Evolutionary conservation across 2,329 filamentous ascomycete species (phyloP).

Genomic region (Scortechinia acanthostroma): DNA sequence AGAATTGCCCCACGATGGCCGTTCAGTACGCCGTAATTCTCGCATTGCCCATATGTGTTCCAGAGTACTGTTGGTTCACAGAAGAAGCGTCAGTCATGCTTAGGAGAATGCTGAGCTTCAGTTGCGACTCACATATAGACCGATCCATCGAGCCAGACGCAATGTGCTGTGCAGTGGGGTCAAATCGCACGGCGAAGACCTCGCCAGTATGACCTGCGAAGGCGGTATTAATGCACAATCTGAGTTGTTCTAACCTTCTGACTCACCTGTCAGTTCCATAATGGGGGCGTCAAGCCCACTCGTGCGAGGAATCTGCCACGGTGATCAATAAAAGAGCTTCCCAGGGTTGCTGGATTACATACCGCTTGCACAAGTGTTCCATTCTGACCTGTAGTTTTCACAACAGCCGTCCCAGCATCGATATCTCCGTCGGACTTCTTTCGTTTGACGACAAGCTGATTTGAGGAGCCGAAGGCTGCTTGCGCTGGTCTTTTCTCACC

Average conservation of each 20-base stretch:
- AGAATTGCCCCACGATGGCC: conserved; percentile 88
- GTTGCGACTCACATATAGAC: conserved; percentile 72
- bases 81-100: too few species aligned
- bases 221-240: background rate
- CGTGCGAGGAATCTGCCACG: conserved; percentile 68
- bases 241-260: background rate
- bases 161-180: conserved; percentile 79
- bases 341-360: conserved; percentile 12
- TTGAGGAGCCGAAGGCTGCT: conserved; percentile 65
- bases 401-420: conserved; percentile 36
- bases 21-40: conserved; percentile 83
- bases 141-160: conserved; percentile 94
- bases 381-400: conserved; percentile 36
- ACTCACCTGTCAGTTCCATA: conserved; percentile 66
- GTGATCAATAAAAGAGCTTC: background rate
- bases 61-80: conserved; percentile 73
- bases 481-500: conserved; percentile 88
- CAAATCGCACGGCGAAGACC: conserved; percentile 84
- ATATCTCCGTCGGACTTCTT: conserved; percentile 55
- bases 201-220: conserved; percentile 68
- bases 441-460: conserved; percentile 81
- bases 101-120: too few species aligned
- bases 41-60: conserved; percentile 85
- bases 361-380: conserved; percentile 42
- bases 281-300: conserved; percentile 82